Percentiles rank a stretch among this genome's conserved stretches.
phyloP scores from a whole-genome alignment of 345 rosid genomes.

The Pistacia vera region DNA sequence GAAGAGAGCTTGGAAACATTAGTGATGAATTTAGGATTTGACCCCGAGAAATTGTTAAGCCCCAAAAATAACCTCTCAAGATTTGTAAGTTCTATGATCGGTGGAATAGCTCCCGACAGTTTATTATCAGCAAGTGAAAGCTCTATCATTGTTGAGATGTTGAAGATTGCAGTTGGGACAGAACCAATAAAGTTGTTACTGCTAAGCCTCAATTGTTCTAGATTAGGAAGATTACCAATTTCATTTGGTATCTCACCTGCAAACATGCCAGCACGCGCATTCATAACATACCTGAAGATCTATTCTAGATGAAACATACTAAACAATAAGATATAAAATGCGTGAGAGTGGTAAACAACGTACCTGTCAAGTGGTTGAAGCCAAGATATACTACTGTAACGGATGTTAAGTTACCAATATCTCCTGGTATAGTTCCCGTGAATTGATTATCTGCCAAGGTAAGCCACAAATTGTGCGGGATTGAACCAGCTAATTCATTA shows the following conservation, averaged over 20 bases:
- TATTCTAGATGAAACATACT: no score
- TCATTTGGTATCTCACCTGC: not conserved
- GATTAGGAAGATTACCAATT: not conserved
- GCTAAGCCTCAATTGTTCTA: not conserved
- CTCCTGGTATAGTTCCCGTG: no score
- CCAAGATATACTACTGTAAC: no score
- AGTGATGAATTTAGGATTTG: not conserved
- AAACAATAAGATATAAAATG: no score
- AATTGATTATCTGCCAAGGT: not conserved
- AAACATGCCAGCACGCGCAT: not conserved
- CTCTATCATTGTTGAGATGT: not conserved
- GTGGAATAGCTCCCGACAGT: not conserved
- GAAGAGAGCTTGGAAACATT: not conserved
- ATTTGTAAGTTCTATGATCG: not conserved
- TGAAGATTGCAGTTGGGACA: constrained; percentile 8
- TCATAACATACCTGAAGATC: not conserved
- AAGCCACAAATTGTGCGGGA: not conserved
- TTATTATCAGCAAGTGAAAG: not conserved
- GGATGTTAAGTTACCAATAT: no score
- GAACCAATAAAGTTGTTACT: not conserved
- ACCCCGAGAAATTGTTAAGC: not conserved
- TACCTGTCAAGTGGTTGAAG: no score
- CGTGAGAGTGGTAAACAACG: no score
- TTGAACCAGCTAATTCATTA: not conserved
- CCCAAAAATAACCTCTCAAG: not conserved